Evolutionary conservation across 1,284 basidiomycete genomes (phyloP), one percentile per base, ranked within the genome.

Genomic region (Microbotryum intermedium): DNA sequence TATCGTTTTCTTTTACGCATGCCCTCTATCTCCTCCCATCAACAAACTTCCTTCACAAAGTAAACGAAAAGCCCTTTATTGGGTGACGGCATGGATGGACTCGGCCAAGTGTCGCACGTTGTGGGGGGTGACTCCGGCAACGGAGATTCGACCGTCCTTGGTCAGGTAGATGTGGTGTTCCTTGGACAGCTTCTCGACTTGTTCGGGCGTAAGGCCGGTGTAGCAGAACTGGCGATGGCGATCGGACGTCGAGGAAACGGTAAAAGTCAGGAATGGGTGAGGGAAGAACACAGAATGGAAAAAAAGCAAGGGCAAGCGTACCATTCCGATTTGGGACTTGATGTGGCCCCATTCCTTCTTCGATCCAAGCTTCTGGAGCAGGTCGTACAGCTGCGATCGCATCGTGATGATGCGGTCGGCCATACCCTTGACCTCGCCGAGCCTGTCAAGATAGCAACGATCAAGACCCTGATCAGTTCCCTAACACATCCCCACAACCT

Each of bases 121-220:
- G 74, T 79, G 76, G 62, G 80, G 78, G 79, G 97, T 99, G 73
- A 98, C 78, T 44, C 91, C 95, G 20, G 58, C 58, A 18, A 57
- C 65, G 25, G 64, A 68, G 52, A 69, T 69, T 20, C 64, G 58
- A 18, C 71, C 68, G 60, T 78, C 74, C 57, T 74, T 72, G n/a
- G 90, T 92, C 78, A 97, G 78, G 77, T 97, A 97, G 58, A 97
- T 81, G 73, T 94, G 91, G 64, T 83, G 84, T 74, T 86, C 83
- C 63, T 87, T 83, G 25, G 83, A 80, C 75, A 97, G 75, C 62
- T 79, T 79, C 73, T 84, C 79, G 74, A 85, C 85, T 76, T 93
- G 88, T 50, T 76, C 79, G 9, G 79, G 69, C 25, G 70, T 62
- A 58, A 72, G 61, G 43, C 68, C 68, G 18, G 50, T 51, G 56